Evolutionary conservation across 2,329 filamentous ascomycete species (phyloP).

Genomic region (Claviceps maximensis): DNA sequence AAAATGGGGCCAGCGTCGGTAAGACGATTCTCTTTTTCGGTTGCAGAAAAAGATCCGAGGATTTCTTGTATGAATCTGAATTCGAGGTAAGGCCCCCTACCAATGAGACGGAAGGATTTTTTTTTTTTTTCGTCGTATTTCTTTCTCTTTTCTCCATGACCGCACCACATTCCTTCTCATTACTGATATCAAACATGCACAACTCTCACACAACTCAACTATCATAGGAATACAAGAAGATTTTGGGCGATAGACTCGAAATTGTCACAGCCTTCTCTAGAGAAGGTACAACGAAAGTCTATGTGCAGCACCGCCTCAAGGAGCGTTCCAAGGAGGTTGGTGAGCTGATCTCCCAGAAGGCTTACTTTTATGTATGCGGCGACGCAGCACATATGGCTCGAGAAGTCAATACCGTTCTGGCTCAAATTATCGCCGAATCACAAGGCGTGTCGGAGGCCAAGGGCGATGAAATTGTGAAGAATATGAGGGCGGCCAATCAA

Average conservation of each 20-base stretch:
- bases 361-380: constrained; percentile 96
- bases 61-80: constrained; percentile 84
- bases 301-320: constrained; percentile 86
- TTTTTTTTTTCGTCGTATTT: neutral
- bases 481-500: constrained; percentile 86
- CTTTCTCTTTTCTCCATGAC: too few species aligned
- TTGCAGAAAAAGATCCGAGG: constrained; percentile 75
- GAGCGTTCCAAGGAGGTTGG: constrained; percentile 76
- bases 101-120: neutral
- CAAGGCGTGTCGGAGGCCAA: constrained; percentile 72
- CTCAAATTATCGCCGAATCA: constrained; percentile 74
- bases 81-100: constrained; percentile 62
- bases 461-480: constrained; percentile 93
- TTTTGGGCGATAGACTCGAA: constrained; percentile 78
- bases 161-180: too few species aligned
- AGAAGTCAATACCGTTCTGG: constrained; percentile 79
- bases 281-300: constrained; percentile 76
- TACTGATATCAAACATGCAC: too few species aligned
- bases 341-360: constrained; percentile 71
- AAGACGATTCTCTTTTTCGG: constrained; percentile 89
- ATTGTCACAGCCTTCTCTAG: constrained; percentile 93
- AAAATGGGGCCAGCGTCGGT: constrained; percentile 69
- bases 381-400: constrained; percentile 96
- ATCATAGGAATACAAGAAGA: constrained; percentile 65
- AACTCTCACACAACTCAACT: neutral